Percentiles rank a stretch among this genome's conserved stretches.
Conservation (phyloP, 2,329 filamentous ascomycete species). For the Hypoxylon sp. region DNA sequence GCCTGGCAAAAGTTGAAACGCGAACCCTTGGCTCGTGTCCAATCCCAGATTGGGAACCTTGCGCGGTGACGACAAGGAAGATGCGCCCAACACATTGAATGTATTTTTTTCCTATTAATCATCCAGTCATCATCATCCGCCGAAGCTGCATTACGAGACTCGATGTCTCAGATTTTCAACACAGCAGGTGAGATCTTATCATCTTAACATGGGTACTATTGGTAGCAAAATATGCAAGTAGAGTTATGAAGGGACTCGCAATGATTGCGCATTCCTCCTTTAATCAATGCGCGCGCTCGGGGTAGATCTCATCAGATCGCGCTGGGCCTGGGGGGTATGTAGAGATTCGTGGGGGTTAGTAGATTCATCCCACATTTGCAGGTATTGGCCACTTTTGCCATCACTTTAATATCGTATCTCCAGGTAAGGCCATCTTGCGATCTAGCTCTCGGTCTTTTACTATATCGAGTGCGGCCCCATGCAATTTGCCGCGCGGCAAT, state of each 20-base stretch:
- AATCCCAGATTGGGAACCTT: slow-evolving; percentile 41
- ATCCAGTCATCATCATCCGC: slow-evolving; percentile 34
- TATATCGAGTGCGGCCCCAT: slow-evolving; percentile 32
- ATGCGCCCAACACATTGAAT: slow-evolving; percentile 22
- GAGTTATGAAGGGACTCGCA: slow-evolving; percentile 22
- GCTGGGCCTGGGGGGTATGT: slow-evolving; percentile 16
- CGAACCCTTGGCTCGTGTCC: slow-evolving; percentile 45
- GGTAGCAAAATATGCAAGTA: slow-evolving; percentile 23
- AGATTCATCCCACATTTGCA: slow-evolving; percentile 32
- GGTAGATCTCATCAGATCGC: slow-evolving; percentile 30
- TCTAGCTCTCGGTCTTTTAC: slow-evolving; percentile 12
- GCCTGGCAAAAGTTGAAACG: slow-evolving; percentile 47
- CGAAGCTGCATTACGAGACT: slow-evolving; percentile 37
- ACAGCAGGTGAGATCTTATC: slow-evolving; percentile 41
- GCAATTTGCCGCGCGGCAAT: slow-evolving; percentile 45
- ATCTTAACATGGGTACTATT: slow-evolving; percentile 25
- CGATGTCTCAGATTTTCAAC: slow-evolving; percentile 41
- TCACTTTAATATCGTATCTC: slow-evolving; percentile 24
- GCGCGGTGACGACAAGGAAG: slow-evolving; percentile 36
- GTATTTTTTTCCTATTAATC: slow-evolving; percentile 34
- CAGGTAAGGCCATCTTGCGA: slow-evolving; percentile 14
- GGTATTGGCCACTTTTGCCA: slow-evolving; percentile 7
- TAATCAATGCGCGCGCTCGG: slow-evolving; percentile 16
- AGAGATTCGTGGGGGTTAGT: slow-evolving; percentile 27
- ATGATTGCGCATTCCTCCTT: slow-evolving; percentile 29